Conservation (phyloP, 78 protist genomes). For the Emiliania huxleyi region DNA sequence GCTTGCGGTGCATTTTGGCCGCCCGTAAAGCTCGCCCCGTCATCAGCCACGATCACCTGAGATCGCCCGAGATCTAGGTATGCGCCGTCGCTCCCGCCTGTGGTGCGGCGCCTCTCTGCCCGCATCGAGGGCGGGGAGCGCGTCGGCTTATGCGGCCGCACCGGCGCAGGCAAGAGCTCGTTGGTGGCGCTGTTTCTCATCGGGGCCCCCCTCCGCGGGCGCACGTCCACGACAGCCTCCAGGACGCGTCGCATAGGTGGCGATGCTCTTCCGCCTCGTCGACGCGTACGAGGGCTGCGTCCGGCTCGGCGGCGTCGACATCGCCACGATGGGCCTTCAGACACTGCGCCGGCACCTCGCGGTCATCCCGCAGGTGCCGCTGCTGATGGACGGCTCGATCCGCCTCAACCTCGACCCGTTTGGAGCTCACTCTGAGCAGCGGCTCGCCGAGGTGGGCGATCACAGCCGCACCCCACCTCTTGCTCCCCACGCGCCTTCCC, state of each 20-base stretch:
- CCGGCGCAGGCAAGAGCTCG: constrained; percentile 61
- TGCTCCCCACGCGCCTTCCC: too few relatives aligned
- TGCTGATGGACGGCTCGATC: constrained; percentile 27
- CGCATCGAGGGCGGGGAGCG: too few relatives aligned
- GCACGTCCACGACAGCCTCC: not conserved
- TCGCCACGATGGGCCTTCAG: not conserved
- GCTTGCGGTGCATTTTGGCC: too few relatives aligned
- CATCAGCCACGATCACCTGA: too few relatives aligned
- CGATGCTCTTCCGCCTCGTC: constrained; percentile 44
- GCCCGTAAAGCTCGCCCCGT: too few relatives aligned
- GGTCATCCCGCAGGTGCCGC: constrained; percentile 37
- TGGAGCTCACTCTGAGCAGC: constrained; percentile 62
- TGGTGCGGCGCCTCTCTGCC: too few relatives aligned
- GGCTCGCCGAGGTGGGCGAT: not conserved
- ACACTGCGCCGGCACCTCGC: constrained; percentile 46
- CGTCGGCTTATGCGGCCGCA: constrained; percentile 40
- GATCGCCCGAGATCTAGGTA: too few relatives aligned
- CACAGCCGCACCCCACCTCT: constrained; percentile 66
- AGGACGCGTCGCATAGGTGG: too few relatives aligned
- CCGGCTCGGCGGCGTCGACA: constrained; percentile 57
- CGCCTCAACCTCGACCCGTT: constrained; percentile 57
- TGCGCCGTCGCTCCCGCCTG: too few relatives aligned
- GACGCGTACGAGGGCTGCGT: constrained; percentile 31
- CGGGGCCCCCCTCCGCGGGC: too few relatives aligned
- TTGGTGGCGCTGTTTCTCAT: too few relatives aligned